Evolutionary conservation across 176 grass and related monocot species (phyloP), one percentile per base, ranked within the genome.

Genomic region (Metroxylon sagu): DNA sequence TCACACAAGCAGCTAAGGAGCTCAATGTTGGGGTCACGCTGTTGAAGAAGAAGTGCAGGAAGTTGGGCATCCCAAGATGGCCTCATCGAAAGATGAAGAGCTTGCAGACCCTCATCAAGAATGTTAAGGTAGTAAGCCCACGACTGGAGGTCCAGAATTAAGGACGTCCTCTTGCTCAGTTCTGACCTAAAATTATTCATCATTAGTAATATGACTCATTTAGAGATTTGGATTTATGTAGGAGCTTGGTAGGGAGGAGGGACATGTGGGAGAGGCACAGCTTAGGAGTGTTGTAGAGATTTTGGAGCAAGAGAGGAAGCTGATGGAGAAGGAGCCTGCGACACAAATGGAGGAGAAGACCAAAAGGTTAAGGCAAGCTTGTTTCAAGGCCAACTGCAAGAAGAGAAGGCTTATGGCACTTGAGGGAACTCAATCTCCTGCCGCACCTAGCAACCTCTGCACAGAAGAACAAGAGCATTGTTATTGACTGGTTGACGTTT

Each of bases 11-110:
- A 0, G 75, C 87, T 0, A 53, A 73, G 57, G 67, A 76, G 63
- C 69, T 90, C 62, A 76, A 90, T 19, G 68, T 90, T 12, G 82
- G 87, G 18, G 67, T 82, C 54, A 85, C 78, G 12, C 26, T 79
- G 67, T 71, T 90, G 25, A 90, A 90, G 82, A 90, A 79, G 64
- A 71, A 59, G 54, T 90, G 82, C 75, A 52, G 82, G 16, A 71
- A 90, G 60, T 30, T 90, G 0, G 78, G 87, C 14, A 85, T 90
- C 21, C 75, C 87, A 0, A 57, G 82, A 54, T 90, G 87, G 82
- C 87, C 82, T 4, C 87, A 85, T 18, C 71, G 87, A 58, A 90
- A 90, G 82, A 79, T 90, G 75, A 82, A 90, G 72, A 90, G 82
- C 19, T 31, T 85, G 71, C 76, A 79, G 58, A 54, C 78, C 8